phyloP scores from a whole-genome alignment of 768 basidiomycete species.

The Termitomyces sp. region DNA sequence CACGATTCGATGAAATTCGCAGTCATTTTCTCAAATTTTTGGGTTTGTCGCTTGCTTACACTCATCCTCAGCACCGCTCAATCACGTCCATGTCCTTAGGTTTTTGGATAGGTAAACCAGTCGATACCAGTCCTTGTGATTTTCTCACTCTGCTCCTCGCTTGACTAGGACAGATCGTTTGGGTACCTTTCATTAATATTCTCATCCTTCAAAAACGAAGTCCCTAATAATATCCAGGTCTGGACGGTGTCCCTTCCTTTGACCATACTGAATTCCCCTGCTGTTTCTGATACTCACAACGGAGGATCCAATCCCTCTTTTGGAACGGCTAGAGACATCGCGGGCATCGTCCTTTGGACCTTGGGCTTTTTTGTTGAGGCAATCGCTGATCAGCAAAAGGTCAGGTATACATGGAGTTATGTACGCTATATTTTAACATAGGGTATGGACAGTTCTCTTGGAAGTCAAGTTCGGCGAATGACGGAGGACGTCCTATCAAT shows the following conservation, averaged over 20 bases:
- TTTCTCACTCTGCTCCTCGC: background rate
- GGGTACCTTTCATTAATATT: background rate
- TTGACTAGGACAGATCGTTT: background rate
- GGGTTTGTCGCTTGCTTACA: background rate
- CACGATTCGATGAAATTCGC: background rate
- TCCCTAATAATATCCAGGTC: background rate
- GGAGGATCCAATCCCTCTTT: constrained; percentile 50
- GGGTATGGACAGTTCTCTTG: background rate
- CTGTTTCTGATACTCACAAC: constrained; percentile 40
- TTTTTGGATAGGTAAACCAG: background rate
- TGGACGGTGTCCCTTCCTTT: constrained; percentile 56
- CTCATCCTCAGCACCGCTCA: background rate
- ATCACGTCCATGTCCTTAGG: background rate
- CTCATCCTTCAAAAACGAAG: too few relatives aligned
- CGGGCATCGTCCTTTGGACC: background rate
- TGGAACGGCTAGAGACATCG: constrained; percentile 56
- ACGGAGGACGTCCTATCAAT: background rate
- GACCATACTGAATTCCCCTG: constrained; percentile 63
- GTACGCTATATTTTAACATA: background rate
- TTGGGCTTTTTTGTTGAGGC: background rate
- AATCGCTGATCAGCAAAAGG: background rate
- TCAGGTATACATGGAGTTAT: background rate
- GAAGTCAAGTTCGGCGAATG: background rate
- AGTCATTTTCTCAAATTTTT: background rate
- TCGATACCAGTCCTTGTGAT: background rate